Percentiles rank a stretch among this genome's conserved stretches.
Conservation (phyloP, 176 grass and related monocot species). For the Tillandsia fasciculata region DNA sequence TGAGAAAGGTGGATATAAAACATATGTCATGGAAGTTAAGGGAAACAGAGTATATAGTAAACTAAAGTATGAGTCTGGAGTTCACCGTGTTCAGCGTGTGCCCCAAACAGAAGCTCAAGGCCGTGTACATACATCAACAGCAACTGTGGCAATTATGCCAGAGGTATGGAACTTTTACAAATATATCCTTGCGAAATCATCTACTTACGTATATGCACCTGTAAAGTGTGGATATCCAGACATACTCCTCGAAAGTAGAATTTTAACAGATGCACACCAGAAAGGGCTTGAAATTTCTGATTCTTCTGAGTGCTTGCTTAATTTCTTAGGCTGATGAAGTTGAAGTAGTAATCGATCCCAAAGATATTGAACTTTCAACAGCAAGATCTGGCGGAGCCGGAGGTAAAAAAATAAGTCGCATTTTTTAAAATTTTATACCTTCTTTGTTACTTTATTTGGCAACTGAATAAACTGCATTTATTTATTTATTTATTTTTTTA, state of each 20-base stretch:
- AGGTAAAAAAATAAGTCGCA: conserved; percentile 44
- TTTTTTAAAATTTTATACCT: neutral
- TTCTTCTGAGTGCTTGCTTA: neutral
- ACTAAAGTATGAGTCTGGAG: conserved; percentile 88
- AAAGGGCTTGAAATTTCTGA: neutral
- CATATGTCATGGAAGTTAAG: conserved; percentile 88
- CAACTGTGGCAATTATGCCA: conserved; percentile 96
- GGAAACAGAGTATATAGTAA: conserved; percentile 88
- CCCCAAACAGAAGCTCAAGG: conserved; percentile 86
- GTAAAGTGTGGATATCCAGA: neutral
- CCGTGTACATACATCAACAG: conserved; percentile 88
- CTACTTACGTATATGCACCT: neutral
- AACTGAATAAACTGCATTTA: neutral
- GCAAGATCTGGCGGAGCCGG: conserved; percentile 97
- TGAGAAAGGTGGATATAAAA: conserved; percentile 91
- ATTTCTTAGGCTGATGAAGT: conserved; percentile 77
- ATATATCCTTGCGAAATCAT: neutral
- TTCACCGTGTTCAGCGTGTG: conserved; percentile 94
- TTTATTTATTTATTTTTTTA: neutral
- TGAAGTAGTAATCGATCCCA: conserved; percentile 91
- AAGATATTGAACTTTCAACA: conserved; percentile 91
- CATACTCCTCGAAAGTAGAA: no score
- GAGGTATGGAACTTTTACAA: conserved; percentile 37
- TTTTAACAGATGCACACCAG: no score
- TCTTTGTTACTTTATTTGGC: neutral